Percentiles rank a stretch among this genome's conserved stretches.
phyloP scores from a whole-genome alignment of 2,329 filamentous ascomycete species.

The Claviceps fusiformis region DNA sequence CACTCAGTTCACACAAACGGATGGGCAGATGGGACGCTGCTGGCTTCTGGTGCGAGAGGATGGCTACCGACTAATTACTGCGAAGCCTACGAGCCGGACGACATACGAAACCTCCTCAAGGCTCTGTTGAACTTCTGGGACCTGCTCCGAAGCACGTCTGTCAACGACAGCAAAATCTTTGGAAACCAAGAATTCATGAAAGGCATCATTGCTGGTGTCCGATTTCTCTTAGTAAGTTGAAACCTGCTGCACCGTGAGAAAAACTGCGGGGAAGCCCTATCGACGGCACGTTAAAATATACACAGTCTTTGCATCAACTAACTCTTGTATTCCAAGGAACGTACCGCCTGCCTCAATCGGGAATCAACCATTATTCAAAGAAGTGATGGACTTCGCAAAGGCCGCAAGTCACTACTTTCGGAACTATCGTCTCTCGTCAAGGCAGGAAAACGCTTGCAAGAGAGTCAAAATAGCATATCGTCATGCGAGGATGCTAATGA shows the following conservation, averaged over 20 bases:
- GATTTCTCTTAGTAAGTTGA: constrained; percentile 66
- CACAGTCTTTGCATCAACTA: background rate
- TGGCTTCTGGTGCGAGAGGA: constrained; percentile 73
- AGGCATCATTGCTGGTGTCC: constrained; percentile 83
- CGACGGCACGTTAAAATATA: background rate
- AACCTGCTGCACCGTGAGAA: background rate
- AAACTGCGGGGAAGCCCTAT: background rate
- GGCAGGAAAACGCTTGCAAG: constrained; percentile 72
- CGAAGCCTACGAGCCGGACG: constrained; percentile 80
- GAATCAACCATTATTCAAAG: constrained; percentile 63
- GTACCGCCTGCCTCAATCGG: constrained; percentile 72
- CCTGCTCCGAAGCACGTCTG: constrained; percentile 62
- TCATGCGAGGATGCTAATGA: constrained; percentile 50
- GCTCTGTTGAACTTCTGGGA: constrained; percentile 90
- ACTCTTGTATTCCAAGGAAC: constrained; percentile 47
- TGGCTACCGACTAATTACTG: constrained; percentile 99
- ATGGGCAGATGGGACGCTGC: constrained; percentile 90
- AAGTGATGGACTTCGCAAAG: constrained; percentile 62
- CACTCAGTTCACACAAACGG: constrained; percentile 97
- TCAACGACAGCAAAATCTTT: constrained; percentile 66
- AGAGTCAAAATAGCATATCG: constrained; percentile 42
- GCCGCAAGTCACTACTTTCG: constrained; percentile 75
- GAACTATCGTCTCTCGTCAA: constrained; percentile 85
- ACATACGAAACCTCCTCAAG: constrained; percentile 73
- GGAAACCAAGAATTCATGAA: constrained; percentile 88